Evolutionary conservation across 2,329 filamentous ascomycete species (phyloP), one percentile per base, ranked within the genome.

Genomic region (Curvularia hawaiiensis): DNA sequence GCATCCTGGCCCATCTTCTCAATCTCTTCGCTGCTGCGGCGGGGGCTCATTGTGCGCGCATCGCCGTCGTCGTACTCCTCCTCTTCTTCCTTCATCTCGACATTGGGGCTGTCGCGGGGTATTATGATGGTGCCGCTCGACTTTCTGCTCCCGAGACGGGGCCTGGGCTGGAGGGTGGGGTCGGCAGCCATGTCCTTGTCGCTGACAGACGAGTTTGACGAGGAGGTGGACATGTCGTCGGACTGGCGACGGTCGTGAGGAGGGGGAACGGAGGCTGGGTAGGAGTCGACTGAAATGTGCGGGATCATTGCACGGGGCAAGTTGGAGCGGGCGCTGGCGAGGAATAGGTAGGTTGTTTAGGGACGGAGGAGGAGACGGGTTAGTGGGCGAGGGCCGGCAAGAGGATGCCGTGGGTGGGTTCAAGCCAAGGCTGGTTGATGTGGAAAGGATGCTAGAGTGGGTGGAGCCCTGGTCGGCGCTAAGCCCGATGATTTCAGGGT

Each of bases 1-100:
- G 93, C 92, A 71, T 94, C 91, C 69, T 90, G 88, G 67, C 92
- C 90, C 75, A 98, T 85, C 72, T 88, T 89, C 77, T 97, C 91
- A 52, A 97, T 85, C 73, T 98, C 94, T 71, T 95, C 92, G 69
- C 89, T 96, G 63, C 92, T 97, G 69, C 94, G 83, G 66, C 94
- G 84, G 2, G 94, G 94, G 75, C 93, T 97, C 94, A 99, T 98
- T 60, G 92, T 90, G 70, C 94, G 83, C 60, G 95, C 93, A 75
- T 97, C 93, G 74, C 92, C 90, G 24, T 92, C 90, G 26, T 92
- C 91, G 67, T 92, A 90, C 62, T 91, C 84, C 61, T 90, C 85
- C 62, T 91, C 88, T 59, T 88, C 85, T 62, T 91, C 88, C 60
- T 88, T 80, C 35, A 90, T 85, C 64, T 91, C 89, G 59, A 91